These are phyloP conservation scores for Saitozyma sp. DNA, from an alignment of 768 basidiomycete species.

Conservation along the genomic window DNA sequence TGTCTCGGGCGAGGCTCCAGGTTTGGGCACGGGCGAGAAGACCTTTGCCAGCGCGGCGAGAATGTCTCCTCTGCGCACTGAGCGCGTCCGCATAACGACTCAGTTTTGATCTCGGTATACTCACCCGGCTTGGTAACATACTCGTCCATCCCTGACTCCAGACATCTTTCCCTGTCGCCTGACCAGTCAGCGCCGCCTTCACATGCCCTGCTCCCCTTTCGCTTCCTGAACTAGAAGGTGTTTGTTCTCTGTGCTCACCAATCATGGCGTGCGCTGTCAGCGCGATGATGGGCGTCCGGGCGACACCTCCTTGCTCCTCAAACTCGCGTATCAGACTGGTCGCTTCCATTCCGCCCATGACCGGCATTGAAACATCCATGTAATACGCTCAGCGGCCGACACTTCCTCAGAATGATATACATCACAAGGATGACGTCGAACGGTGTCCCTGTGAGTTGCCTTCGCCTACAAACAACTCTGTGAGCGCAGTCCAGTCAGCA, in stretches of 20 bases:
- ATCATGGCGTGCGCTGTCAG: slow-evolving; percentile 89
- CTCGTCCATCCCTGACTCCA: slow-evolving; percentile 50
- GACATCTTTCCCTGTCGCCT: slow-evolving; percentile 53
- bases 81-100: neutral
- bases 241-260: no score
- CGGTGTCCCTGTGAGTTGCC: slow-evolving; percentile 66
- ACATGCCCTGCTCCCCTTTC: slow-evolving; percentile 51
- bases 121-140: slow-evolving; percentile 47
- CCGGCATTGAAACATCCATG: slow-evolving; percentile 85
- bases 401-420: neutral
- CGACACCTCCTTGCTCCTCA: slow-evolving; percentile 69
- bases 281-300: slow-evolving; percentile 87
- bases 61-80: slow-evolving; percentile 33
- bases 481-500: no score
- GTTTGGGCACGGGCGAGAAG: no score
- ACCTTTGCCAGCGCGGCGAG: slow-evolving; percentile 48
- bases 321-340: slow-evolving; percentile 86
- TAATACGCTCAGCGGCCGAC: slow-evolving; percentile 47
- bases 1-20: no score
- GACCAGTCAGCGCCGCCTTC: no score
- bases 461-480: slow-evolving; percentile 25
- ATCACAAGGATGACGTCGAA: slow-evolving; percentile 87
- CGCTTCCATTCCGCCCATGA: slow-evolving; percentile 97
- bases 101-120: neutral
- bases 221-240: slow-evolving; percentile 49